Base-by-base conservation (phyloP, 2,329 filamentous ascomycete species). In the Leptographium lundbergii region DNA sequence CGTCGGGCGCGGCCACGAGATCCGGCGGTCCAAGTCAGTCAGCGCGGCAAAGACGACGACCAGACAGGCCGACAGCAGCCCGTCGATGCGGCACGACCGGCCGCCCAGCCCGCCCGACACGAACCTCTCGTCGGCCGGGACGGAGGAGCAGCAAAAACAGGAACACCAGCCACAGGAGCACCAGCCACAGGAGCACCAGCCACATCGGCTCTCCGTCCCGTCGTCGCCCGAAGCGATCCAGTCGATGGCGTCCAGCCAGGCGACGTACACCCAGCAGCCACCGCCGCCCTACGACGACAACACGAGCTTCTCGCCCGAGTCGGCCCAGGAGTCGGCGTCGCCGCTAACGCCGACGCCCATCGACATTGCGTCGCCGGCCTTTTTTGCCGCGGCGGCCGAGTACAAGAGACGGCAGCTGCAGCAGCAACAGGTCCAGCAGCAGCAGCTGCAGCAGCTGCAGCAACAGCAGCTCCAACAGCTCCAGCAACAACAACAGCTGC, bases 91-190 rank as follows among this genome's bases (percentile, higher is more conserved):
- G 66, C 73, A 77, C 64, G 73, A 72, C 57, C 73, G 82, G 63
- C 78, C 82, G n/a, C 82, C 81, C 3, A 86, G 79, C 58, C 83
- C 83, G 1, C 83, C 82, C 1, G 82, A 85, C 63, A 86, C 83
- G 4, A 82, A 85, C 60, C 63, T 84, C 22, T 80, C 80, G 14
- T 45, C 13, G 24, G 6, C 54, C 24, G 27, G 19, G 25, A 53
- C 10, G 36, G 29, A 29, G 54, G 14, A 5, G 45, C 36, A n/a
- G 39, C 24, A 47, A 3, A 2, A 27, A 5, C 19, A 32, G 32
- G 45, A 10, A 17, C 2, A 14, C 19, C 34, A 39, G 9, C n/a
- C 10, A 27, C 45, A 25, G 24, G 39, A 25, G n/a, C 29, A 11
- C 19, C 29, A 2, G n/a, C 10, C 24, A 25, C 24, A 17, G 7